Base-by-base conservation (phyloP, 2,329 filamentous ascomycete genomes). In the Stagonosporopsis tanaceti region DNA sequence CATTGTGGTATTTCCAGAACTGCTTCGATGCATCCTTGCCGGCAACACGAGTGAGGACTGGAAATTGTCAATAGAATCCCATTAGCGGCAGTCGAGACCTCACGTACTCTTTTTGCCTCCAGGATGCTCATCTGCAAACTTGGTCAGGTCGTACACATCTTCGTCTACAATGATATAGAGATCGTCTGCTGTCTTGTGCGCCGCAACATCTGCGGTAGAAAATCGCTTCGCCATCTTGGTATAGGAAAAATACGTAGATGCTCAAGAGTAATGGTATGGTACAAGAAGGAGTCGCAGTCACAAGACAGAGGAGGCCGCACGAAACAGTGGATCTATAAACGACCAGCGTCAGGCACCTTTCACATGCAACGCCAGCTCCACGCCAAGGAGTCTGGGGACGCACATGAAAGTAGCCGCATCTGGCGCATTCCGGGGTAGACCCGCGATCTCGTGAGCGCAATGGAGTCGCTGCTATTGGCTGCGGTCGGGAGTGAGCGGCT, bases 141-240 rank as follows among this genome's bases (percentile, higher is more conserved):
- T 93, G 68, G 93, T 96, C 70, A 98, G 77, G 75, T 99, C 94
- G 78, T 97, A 98, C 66, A 98, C 94, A 78, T 98, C 94, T 70
- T 93, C 90, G 67, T 98, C 94, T 66, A 98, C 88, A 64, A 96
- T 87, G 72, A 98, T 91, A 87, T 89, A 98, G 60, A 97, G 84
- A 75, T 89, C 89, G 73, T 92, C 87, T 42, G 89, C 79, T 81
- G 94, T 97, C 84, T 92, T 97, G 79, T 98, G 93, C 79, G 90
- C 87, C 75, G 93, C 89, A 62, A 99, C 94, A 76, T 97, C 93
- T 81, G 85, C 85, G 65, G 88, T 84, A 52, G 89, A 90, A 77
- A 97, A 97, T 28, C 86, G 89, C 80, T 95, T 91, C 47, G 93
- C 90, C 95, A 99, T 99, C 70, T 50, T 61, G 52, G 11, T 24